phyloP scores from a whole-genome alignment of 2,329 filamentous ascomycete species.

The Mycosphaerella sp. region DNA sequence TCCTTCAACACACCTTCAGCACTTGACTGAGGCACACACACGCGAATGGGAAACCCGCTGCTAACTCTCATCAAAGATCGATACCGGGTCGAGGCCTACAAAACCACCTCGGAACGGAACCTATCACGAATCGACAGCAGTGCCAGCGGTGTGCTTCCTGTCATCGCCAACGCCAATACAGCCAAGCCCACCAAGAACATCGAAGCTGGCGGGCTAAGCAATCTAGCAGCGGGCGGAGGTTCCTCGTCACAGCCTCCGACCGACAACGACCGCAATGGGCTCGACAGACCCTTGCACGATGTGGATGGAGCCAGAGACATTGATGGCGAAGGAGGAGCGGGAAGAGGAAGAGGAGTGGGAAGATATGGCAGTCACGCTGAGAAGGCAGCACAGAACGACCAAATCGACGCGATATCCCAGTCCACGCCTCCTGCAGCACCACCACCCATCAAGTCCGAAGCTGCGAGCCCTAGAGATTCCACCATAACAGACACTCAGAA shows the following conservation, averaged over 20 bases:
- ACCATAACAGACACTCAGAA: slow-evolving; percentile 41
- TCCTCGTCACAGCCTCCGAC: slow-evolving; percentile 24
- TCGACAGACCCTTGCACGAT: slow-evolving; percentile 20
- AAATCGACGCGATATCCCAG: slow-evolving; percentile 20
- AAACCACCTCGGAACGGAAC: slow-evolving; percentile 15
- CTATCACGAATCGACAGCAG: slow-evolving; percentile 11
- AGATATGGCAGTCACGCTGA: slow-evolving; percentile 18
- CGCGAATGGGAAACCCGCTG: slow-evolving; percentile 17
- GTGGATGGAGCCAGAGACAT: slow-evolving; percentile 28
- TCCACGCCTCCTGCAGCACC: slow-evolving; percentile 33
- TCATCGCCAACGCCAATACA: slow-evolving; percentile 6
- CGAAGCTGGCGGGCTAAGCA: slow-evolving; percentile 33
- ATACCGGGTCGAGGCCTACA: slow-evolving; percentile 10
- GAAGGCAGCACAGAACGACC: slow-evolving; percentile 24
- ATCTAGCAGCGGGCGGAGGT: slow-evolving; percentile 24
- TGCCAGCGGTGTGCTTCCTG: neutral
- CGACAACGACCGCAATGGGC: slow-evolving; percentile 8
- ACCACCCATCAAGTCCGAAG: slow-evolving; percentile 43
- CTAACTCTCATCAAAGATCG: slow-evolving; percentile 16
- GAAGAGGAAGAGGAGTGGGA: slow-evolving; percentile 12
- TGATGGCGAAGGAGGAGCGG: slow-evolving; percentile 10
- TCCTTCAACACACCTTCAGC: slow-evolving; percentile 11
- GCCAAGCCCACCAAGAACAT: slow-evolving; percentile 20
- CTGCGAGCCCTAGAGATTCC: slow-evolving; percentile 49
- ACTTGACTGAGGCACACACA: slow-evolving; percentile 11